Percentiles rank a stretch among this genome's conserved stretches.
Evolutionary conservation across 2,329 filamentous ascomycete species (phyloP).

Genomic region (Oidium heveae): DNA sequence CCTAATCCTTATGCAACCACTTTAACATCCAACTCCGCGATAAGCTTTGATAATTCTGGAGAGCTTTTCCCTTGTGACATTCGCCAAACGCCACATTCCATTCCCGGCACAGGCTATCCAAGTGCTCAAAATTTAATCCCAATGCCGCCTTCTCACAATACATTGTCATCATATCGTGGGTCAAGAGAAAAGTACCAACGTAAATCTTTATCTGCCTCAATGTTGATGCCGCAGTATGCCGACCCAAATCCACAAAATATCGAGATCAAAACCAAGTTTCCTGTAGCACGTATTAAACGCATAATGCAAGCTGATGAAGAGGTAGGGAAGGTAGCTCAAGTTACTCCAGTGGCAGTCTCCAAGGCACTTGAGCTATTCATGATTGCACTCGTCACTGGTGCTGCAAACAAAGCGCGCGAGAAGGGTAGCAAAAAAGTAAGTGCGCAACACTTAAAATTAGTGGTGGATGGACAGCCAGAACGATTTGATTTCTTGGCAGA

Average conservation of each 20-base stretch:
- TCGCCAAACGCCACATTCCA: neutral
- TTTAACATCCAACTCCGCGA: neutral
- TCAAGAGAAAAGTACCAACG: neutral
- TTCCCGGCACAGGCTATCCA: neutral
- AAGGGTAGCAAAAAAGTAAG: conserved; percentile 77
- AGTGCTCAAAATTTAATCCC: neutral
- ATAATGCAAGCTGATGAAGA: conserved; percentile 99
- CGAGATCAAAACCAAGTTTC: conserved; percentile 82
- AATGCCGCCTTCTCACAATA: neutral
- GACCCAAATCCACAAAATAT: conserved; percentile 21
- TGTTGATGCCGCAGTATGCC: neutral
- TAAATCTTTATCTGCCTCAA: neutral
- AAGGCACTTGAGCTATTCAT: conserved; percentile 96
- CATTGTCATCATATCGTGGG: neutral
- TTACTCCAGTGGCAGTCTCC: conserved; percentile 81
- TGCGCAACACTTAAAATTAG: conserved; percentile 73
- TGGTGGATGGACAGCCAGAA: conserved; percentile 54
- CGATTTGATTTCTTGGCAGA: conserved; percentile 87
- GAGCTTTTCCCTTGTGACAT: neutral
- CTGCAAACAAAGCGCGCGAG: conserved; percentile 57
- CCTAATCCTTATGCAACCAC: neutral
- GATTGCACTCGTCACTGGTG: conserved; percentile 77
- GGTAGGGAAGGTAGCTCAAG: conserved; percentile 92
- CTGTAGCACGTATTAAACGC: conserved; percentile 88
- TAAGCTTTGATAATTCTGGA: neutral